Evolutionary conservation across 805 yeast species (phyloP), one percentile per base, ranked within the genome.

Genomic region (Wickerhamomyces subpelliculosus): DNA sequence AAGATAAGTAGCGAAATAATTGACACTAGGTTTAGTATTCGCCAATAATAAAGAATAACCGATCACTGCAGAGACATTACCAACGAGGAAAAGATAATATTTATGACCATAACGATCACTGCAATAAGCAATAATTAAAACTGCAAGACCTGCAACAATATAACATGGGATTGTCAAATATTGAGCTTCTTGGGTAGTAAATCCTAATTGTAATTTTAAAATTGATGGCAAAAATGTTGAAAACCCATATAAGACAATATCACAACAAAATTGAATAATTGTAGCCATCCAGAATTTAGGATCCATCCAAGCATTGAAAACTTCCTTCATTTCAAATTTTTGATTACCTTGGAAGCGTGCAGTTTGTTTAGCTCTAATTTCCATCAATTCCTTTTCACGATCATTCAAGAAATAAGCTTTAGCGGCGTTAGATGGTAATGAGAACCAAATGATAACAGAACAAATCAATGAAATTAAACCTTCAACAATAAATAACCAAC

Each of bases 191-290:
- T 57, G 28, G 3, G 54, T 41, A 18, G 41, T 32, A 27, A 37
- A 54, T 16, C 57, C 55, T 19, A 52, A 31, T 11, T 46, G 49
- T 20, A 42, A 33, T 28, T 58, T 53, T 39, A 68, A 49, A 34
- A 67, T 65, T 4, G 63, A 53, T 9, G 73, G 71, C 34, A 66
- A 49, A 39, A 67, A 68, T 1, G 67, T 63, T 1, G 63, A 51
- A 38, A 61, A 63, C 4, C 72, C 72, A 46, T 65, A 70, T 29
- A 62, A 47, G 14, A 58, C 50, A 8, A 58, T 42, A 48, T 65
- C 67, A 35, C 49, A 57, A 46, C 70, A 64, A 44, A 67, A 65
- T 47, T 66, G 70, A 38, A 60, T 60, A 18, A 51, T 39, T 36
- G 55, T 51, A 27, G 61, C 55, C 18, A 57, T 41, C 40, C 53